Evolutionary conservation across 73 alveolate genomes (phyloP).

Genomic region (Paramecium octaurelia): DNA sequence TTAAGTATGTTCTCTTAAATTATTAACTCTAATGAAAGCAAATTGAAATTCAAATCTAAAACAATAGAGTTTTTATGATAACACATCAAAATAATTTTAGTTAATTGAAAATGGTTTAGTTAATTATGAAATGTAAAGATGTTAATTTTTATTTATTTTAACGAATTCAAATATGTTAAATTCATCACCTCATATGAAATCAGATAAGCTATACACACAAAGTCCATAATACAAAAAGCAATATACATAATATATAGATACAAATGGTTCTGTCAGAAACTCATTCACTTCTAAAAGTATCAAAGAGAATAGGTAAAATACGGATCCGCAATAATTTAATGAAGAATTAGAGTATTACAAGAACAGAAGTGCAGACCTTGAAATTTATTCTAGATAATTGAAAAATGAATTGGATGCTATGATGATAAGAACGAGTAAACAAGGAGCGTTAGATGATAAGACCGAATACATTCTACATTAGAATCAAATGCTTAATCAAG

Average conservation of each 20-base stretch:
- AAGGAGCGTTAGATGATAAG: slow-evolving; percentile 9
- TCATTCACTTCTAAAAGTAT: background rate
- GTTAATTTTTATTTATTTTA: background rate
- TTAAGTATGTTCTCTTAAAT: no score
- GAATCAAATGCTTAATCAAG: background rate
- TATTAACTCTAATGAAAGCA: no score
- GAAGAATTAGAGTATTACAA: slow-evolving; percentile 28
- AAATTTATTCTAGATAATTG: background rate
- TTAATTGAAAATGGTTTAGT: background rate
- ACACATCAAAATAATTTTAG: no score
- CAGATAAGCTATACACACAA: background rate
- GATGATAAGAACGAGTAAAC: background rate
- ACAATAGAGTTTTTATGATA: no score
- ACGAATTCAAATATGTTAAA: background rate
- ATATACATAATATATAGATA: background rate
- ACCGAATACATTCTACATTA: background rate
- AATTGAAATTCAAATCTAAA: no score
- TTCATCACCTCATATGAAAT: slow-evolving; percentile 11
- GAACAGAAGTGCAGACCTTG: background rate
- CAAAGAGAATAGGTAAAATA: background rate
- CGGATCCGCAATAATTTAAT: background rate
- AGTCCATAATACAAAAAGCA: background rate
- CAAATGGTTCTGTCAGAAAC: background rate
- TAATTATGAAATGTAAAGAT: background rate
- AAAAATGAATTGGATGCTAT: slow-evolving; percentile 20